Conservation (phyloP, 331 rosid species). For the Malus hybrid region DNA sequence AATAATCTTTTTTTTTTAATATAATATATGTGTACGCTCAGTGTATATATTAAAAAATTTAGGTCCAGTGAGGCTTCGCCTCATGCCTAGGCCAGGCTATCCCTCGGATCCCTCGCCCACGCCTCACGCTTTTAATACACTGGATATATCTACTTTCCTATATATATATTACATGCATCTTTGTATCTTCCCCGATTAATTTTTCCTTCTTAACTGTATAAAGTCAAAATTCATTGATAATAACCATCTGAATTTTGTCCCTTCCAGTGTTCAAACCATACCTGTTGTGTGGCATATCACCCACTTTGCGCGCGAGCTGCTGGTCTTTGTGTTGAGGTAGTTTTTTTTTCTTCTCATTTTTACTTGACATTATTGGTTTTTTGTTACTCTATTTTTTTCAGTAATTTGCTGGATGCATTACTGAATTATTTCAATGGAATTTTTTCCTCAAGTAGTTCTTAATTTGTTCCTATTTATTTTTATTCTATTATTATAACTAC, state of each 20-base stretch:
- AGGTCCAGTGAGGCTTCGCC: too few relatives aligned
- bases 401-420: neutral
- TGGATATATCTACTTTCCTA: neutral
- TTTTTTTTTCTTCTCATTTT: neutral
- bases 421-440: neutral
- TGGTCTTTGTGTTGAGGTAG: slow-evolving; percentile 98
- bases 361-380: neutral
- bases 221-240: neutral
- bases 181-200: neutral
- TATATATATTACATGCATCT: neutral
- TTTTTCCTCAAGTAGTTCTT: neutral
- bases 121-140: too few relatives aligned
- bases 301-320: slow-evolving; percentile 99
- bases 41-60: too few relatives aligned
- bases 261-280: slow-evolving; percentile 83
- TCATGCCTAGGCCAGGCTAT: too few relatives aligned
- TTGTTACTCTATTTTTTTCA: neutral
- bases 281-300: slow-evolving; percentile 93
- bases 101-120: too few relatives aligned
- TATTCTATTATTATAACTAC: slow-evolving; percentile 14
- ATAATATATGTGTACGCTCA: too few relatives aligned
- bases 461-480: neutral
- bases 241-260: neutral
- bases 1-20: too few relatives aligned
- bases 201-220: neutral